Conservation (phyloP, 2,329 filamentous ascomycete species). For the Epichloe coenophiala region DNA sequence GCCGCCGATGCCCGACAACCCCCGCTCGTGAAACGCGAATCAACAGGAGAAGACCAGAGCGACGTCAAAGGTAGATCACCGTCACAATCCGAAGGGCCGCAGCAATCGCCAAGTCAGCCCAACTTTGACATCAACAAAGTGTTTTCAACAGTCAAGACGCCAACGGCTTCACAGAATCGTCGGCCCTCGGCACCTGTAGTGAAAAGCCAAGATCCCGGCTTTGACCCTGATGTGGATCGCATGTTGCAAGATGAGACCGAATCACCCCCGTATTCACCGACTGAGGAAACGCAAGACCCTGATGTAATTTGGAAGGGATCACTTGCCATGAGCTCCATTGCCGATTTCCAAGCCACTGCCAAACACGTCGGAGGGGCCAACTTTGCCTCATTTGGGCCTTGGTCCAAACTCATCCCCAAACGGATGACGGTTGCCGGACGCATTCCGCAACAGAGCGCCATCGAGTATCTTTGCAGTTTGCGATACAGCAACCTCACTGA, state of each 20-base stretch:
- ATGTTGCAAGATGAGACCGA: constrained; percentile 71
- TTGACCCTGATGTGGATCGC: constrained; percentile 82
- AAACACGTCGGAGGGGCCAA: constrained; percentile 78
- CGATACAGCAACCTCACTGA: constrained; percentile 74
- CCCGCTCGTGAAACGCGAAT: constrained; percentile 22
- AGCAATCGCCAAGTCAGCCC: constrained; percentile 38
- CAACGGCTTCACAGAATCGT: constrained; percentile 35
- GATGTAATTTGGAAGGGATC: constrained; percentile 67
- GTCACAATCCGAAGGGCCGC: constrained; percentile 29
- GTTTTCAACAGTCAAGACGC: constrained; percentile 71
- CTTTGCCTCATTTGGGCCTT: constrained; percentile 48
- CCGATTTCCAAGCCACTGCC: constrained; percentile 63
- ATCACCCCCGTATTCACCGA: constrained; percentile 72
- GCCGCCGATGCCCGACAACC: constrained; percentile 5
- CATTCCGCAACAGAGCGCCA: constrained; percentile 69
- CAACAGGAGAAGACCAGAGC: constrained; percentile 14
- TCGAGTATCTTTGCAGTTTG: constrained; percentile 80
- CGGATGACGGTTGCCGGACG: constrained; percentile 61
- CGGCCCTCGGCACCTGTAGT: constrained; percentile 34
- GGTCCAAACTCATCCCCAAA: constrained; percentile 62
- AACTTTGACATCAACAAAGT: constrained; percentile 79
- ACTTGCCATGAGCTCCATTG: constrained; percentile 63
- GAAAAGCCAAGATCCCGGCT: constrained; percentile 43
- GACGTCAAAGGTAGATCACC: constrained; percentile 21
- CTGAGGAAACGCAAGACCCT: constrained; percentile 54